These are phyloP conservation scores for Heliamphora exappendiculata DNA, from an alignment of 148 eudicot genomes.

Conservation along the genomic window DNA sequence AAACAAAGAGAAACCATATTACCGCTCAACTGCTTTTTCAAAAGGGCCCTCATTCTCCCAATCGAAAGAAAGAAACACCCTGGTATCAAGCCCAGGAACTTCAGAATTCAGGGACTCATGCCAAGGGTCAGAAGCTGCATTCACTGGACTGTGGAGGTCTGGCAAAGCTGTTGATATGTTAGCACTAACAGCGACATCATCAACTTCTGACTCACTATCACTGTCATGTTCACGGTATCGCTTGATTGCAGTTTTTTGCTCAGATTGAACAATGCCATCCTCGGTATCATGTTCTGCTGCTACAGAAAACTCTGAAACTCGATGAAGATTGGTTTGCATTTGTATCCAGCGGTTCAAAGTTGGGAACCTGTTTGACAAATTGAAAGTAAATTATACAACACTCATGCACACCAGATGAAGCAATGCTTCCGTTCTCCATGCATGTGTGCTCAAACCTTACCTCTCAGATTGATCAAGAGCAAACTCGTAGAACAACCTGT, in stretches of 20 bases:
- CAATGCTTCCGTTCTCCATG: neutral
- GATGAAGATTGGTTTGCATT: slow-evolving; percentile 96
- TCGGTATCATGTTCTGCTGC: slow-evolving; percentile 41
- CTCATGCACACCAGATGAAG: slow-evolving; percentile 5
- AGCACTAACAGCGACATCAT: slow-evolving; percentile 42
- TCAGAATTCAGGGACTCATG: slow-evolving; percentile 43
- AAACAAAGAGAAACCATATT: slow-evolving; percentile 14
- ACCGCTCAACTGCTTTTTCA: slow-evolving; percentile 89
- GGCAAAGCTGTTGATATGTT: slow-evolving; percentile 28
- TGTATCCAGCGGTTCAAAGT: slow-evolving; percentile 99
- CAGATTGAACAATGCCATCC: slow-evolving; percentile 30
- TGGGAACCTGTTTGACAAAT: slow-evolving; percentile 57
- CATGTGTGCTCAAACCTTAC: slow-evolving; percentile 24
- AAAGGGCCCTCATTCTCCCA: slow-evolving; percentile 97
- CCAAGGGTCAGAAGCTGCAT: slow-evolving; percentile 41
- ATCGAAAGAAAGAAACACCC: slow-evolving; percentile 74
- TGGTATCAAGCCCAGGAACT: slow-evolving; percentile 43
- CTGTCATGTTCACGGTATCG: slow-evolving; percentile 72
- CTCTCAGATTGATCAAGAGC: slow-evolving; percentile 98
- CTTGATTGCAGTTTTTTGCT: slow-evolving; percentile 45
- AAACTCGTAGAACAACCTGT: slow-evolving; percentile 83
- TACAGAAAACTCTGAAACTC: slow-evolving; percentile 78
- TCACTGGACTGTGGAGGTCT: slow-evolving; percentile 32
- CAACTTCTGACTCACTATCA: slow-evolving; percentile 74
- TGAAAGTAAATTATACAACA: slow-evolving; percentile 1